Conservation (phyloP, 139 green algal species). For the Chlorella sp. region DNA sequence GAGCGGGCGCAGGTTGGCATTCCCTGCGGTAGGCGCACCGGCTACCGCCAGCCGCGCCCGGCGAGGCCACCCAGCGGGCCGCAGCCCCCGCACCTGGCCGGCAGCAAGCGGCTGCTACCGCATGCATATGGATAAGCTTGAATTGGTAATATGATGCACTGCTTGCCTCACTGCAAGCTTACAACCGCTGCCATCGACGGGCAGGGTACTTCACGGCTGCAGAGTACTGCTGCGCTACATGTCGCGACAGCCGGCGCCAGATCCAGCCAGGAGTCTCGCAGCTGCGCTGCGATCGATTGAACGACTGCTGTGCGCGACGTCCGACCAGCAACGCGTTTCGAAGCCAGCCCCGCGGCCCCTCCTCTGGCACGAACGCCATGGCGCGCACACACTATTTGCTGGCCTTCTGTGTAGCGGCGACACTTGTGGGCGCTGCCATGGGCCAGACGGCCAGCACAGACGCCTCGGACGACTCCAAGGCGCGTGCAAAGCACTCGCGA, state of each 20-base stretch:
- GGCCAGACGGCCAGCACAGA: too few species aligned
- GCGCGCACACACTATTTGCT: too few species aligned
- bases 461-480: neutral
- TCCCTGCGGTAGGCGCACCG: neutral
- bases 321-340: too few species aligned
- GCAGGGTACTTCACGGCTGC: neutral
- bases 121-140: neutral
- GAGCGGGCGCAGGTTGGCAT: neutral
- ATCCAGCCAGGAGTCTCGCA: too few species aligned
- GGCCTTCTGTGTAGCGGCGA: too few species aligned
- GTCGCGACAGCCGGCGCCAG: neutral
- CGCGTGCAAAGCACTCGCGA: neutral
- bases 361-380: too few species aligned
- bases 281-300: too few species aligned
- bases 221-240: neutral
- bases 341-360: too few species aligned
- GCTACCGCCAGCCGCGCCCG: neutral
- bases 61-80: neutral
- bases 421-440: too few species aligned
- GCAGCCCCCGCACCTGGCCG: neutral
- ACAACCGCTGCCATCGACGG: neutral
- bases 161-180: neutral
- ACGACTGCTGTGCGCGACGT: too few species aligned
- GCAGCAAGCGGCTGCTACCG: neutral
- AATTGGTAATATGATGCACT: neutral